Conservation (phyloP, 495 filamentous ascomycete species). For the Trichoderma virens region DNA sequence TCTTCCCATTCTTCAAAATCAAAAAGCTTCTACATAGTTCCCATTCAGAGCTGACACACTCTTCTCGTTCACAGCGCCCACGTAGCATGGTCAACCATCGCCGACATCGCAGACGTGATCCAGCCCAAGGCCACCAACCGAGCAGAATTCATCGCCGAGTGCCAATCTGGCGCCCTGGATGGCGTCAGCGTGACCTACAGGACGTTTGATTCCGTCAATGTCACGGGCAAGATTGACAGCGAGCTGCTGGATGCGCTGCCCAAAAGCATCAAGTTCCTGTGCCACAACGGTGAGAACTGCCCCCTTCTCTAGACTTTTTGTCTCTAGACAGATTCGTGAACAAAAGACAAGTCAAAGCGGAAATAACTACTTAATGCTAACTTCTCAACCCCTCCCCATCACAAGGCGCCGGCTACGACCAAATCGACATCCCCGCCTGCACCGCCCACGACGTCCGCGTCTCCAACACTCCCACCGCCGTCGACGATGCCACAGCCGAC, state of each 20-base stretch:
- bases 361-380: background rate
- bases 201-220: slow-evolving; percentile 57
- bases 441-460: slow-evolving; percentile 56
- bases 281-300: slow-evolving; percentile 56
- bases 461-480: slow-evolving; percentile 72
- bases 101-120: slow-evolving; percentile 22
- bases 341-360: too few relatives aligned
- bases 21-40: background rate
- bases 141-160: slow-evolving; percentile 63
- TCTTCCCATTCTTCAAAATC: background rate
- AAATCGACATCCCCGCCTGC: slow-evolving; percentile 65
- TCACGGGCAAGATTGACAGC: slow-evolving; percentile 63
- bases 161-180: slow-evolving; percentile 57
- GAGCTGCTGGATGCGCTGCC: slow-evolving; percentile 62
- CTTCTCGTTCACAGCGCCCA: slow-evolving; percentile 20
- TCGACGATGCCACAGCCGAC: slow-evolving; percentile 77
- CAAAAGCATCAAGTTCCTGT: slow-evolving; percentile 62
- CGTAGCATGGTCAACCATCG: slow-evolving; percentile 19
- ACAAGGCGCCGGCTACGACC: slow-evolving; percentile 68
- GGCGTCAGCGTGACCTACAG: slow-evolving; percentile 64
- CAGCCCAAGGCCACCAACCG: slow-evolving; percentile 20
- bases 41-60: background rate
- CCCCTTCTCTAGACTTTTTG: background rate
- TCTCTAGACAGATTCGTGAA: too few relatives aligned
- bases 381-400: background rate